Evolutionary conservation across 768 basidiomycete species (phyloP), one percentile per base, ranked within the genome.

Genomic region (Pholiota conissans): DNA sequence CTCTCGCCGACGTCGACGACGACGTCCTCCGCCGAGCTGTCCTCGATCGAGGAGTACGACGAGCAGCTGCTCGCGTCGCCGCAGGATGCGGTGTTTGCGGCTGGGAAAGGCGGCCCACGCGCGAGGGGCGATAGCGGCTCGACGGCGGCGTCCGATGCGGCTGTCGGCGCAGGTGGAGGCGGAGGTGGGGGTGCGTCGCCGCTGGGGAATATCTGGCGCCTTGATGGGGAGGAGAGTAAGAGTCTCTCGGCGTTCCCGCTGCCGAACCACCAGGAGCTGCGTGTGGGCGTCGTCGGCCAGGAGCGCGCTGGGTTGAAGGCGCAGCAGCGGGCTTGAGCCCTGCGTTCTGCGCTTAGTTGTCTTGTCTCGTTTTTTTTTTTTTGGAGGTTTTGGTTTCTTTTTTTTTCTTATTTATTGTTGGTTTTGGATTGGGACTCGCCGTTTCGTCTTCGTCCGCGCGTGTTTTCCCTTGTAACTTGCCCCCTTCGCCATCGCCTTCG

Each of bases 171-270:
- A n/a, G 37, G 26, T 16, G n/a, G n/a, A n/a, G n/a, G n/a, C n/a
- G n/a, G n/a, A n/a, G 40, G 40, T 42, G 40, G 40, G 5, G 42
- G 42, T 1, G 42, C 42, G 22, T 58, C 62, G 18, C 46, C 76
- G 45, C 65, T 79, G 24, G 73, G 72, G 8, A 89, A 83, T 58
- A 91, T 91, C 55, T 91, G 89, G 89, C 79, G 77, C 51, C 65
- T 91, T 37, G 89, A 89, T 57, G 85, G 86, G 18, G 86, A 89
- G 63, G 89, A 91, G 71, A 84, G 76, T 65, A 81, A 80, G 61
- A 78, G 76, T 28, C 69, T 86, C 5, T 76, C 79, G 40, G 77
- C 77, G 2, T 79, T 84, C 57, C 75, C 81, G 0, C 65, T 84
- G 35, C 77, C 81, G 24, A 67, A 62, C 53, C 57, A 59, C 52